Base-by-base conservation (phyloP, 1,139 yeast species). In the Candida tunisiensis region DNA sequence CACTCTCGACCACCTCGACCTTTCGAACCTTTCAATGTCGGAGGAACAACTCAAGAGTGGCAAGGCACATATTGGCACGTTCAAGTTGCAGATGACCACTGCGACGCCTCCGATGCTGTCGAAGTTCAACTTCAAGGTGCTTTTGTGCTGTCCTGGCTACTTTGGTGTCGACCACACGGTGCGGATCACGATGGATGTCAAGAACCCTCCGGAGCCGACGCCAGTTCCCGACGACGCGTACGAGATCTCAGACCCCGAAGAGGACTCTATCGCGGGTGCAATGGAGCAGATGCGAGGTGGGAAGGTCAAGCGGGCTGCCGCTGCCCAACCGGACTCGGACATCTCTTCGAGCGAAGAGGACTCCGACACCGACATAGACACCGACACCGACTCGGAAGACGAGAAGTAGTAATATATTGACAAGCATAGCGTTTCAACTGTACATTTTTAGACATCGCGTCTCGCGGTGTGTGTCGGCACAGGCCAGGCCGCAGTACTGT, bases 21-120 rank as follows among this genome's bases (percentile, higher is more conserved):
- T 71, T 33, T 53, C 62, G 23, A 77, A 78, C 49, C 55, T 77
- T 42, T 45, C 49, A 9, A 53, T 75, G 31, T 45, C 65, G 7
- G 68, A 63, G 26, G 60, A 63, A 29, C 71, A 64, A 26, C 40
- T 53, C 29, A 53, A 55, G 14, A 48, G 54, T 13, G 62, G 65
- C 12, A 60, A 60, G 11, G 66, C 78, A 33, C 53, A 52, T 3
- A 57, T 80, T 29, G 70, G 82, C 29, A 71, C 85, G 2, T 73
- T 79, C 44, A 82, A 78, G 49, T 58, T 83, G 29, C 82, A 75
- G 37, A 51, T 83, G 28, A 53, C 74, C 9, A 59, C 67, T 29
- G 80, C 91, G 30, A 68, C 92, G 3, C 93, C 94, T 8, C 64
- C 64, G 17, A 59, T 60, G 29, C 55, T 56, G 16, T 93, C 91